These are phyloP conservation scores for Exsudoporus floridanus DNA, from an alignment of 1,284 basidiomycete genomes.

Conservation along the genomic window DNA sequence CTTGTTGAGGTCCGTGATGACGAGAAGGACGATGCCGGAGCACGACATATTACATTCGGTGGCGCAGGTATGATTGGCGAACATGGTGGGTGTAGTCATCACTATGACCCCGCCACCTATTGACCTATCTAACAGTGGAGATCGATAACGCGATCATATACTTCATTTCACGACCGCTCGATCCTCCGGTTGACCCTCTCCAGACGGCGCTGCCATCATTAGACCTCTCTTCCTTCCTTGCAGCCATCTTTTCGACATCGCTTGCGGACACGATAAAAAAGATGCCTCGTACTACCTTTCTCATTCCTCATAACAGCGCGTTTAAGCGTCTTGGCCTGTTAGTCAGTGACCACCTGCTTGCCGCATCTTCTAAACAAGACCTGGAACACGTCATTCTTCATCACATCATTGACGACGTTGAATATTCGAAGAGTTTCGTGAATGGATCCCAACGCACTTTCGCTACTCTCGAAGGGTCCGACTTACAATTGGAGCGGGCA, in stretches of 20 bases:
- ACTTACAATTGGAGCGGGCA: slow-evolving; percentile 57
- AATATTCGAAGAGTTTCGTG: slow-evolving; percentile 67
- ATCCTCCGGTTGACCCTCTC: slow-evolving; percentile 80
- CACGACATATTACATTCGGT: slow-evolving; percentile 75
- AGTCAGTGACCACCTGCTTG: slow-evolving; percentile 84
- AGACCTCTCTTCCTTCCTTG: slow-evolving; percentile 86
- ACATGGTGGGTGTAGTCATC: slow-evolving; percentile 52
- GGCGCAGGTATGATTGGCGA: slow-evolving; percentile 81
- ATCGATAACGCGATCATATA: slow-evolving; percentile 85
- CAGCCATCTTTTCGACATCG: slow-evolving; percentile 82
- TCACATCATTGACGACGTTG: slow-evolving; percentile 77
- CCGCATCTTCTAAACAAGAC: slow-evolving; percentile 72
- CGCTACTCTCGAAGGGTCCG: slow-evolving; percentile 71
- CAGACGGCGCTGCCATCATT: slow-evolving; percentile 82
- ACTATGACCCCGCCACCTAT: neutral
- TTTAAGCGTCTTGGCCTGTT: slow-evolving; percentile 84
- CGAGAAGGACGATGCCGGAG: slow-evolving; percentile 44
- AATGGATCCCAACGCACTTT: slow-evolving; percentile 69
- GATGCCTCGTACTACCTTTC: slow-evolving; percentile 74
- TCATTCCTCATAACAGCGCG: slow-evolving; percentile 87
- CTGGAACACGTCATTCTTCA: slow-evolving; percentile 82
- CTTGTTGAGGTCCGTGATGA: slow-evolving; percentile 61
- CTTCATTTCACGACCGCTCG: slow-evolving; percentile 80
- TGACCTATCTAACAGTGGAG: slow-evolving; percentile 49
- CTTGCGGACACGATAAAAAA: slow-evolving; percentile 71